Base-by-base conservation (phyloP, 2,329 filamentous ascomycete species). In the Curvularia verruculosa region DNA sequence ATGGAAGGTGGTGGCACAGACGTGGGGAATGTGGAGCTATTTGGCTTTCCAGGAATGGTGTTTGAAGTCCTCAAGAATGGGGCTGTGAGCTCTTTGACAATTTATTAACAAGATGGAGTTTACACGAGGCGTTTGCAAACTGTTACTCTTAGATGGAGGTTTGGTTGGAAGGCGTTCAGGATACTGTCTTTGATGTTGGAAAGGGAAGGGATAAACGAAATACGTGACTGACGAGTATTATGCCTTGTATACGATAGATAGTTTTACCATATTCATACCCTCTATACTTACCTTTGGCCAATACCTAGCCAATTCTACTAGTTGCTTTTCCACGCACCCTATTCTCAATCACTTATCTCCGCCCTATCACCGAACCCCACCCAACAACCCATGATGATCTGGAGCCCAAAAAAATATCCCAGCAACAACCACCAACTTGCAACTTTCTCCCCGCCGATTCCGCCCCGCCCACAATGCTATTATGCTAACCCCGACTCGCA, bases 51-150 rank as follows among this genome's bases (percentile, higher is more conserved):
- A 0, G 94, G 95, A 0, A 79, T 98, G 76, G 87, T 97, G 45
- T 98, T 99, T 79, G 95, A 99, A 78, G 94, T 99, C 26, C 78
- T 98, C 75, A 93, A 91, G 85, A 97, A 96, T 72, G 92, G 91
- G 3, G 89, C 87, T 59, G 90, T 99, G 23, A 96, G 92, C 76
- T 90, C 91, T 24, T 81, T 98, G 74, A 98, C 94, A 9, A 87
- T 96, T 23, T 96, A 93, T 80, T 96, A 74, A 85, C 41, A 51
- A n/a, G 4, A 6, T 13, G 7, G 3, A 9, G 12, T 29, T 31
- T 21, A 19, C 29, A 19, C 7, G n/a, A n/a, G 26, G 43, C 13
- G 18, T 45, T 45, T 29, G 23, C 5, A 2, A 13, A 15, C 13
- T 15, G 8, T 23, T 23, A 12, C 12, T 24, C 4, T 5, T 18